Base-by-base conservation (phyloP, 176 grass and related monocot species). In the Bothriochloa decipiens region DNA sequence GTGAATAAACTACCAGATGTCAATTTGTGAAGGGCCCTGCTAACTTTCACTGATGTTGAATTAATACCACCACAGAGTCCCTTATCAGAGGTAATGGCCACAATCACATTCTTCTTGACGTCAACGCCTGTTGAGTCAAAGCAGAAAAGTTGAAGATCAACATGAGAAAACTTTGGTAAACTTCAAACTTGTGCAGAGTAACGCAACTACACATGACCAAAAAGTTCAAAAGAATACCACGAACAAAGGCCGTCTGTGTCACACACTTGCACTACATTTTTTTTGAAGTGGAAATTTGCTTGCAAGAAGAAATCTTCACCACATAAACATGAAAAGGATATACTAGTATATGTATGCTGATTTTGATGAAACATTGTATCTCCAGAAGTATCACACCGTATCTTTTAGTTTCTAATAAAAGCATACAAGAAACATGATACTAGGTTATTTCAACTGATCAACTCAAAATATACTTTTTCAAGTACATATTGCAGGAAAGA, bases 61-160 rank as follows among this genome's bases (percentile, higher is more conserved):
- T 95, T 98, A 81, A 98, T 98, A 76, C 96, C 93, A 75, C 96
- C 96, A 81, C 96, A 98, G 60, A 98, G 92, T 62, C 96, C 96
- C 85, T 98, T 98, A 81, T 98, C 96, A 79, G 96, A 95, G 29
- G 92, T 90, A 81, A 98, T 86, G 70, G 85, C 67, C 57, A 98
- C 83, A 78, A 98, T 95, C 69, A 98, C 91, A 90, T 91, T 98
- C 80, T 98, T 95, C 92, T 98, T 95, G 69, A 98, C 93, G 41
- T 95, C 87, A 26, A 95, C 91, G 78, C 89, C 96, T 98, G 85
- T 43, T 68, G 37, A 87, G 81, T 62, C 67, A 87, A 72, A 75
- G 43, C 57, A 39, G 18, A 42, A 27, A 29, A 29, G 15, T 65
- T 66, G 25, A 29, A 42, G 15, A 66, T 15, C 17, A 39, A 25